Percentiles rank a stretch among this genome's conserved stretches.
phyloP scores from a whole-genome alignment of 805 yeast species.

The Ogataea minuta region DNA sequence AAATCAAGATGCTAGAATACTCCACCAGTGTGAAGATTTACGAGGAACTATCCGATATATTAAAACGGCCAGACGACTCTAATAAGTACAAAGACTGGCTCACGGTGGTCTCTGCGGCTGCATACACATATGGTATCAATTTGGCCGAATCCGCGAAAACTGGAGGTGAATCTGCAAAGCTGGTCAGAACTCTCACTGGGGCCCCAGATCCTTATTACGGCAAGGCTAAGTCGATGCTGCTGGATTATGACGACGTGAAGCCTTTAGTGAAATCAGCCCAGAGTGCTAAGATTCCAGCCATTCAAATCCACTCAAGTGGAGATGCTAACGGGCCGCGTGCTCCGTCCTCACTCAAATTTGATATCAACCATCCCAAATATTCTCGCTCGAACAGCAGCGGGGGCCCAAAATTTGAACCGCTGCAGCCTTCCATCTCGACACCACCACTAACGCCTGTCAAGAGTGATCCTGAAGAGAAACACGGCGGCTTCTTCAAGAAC shows the following conservation, averaged over 20 bases:
- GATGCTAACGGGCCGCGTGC: conserved; percentile 22
- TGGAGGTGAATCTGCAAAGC: conserved; percentile 38
- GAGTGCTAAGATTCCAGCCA: conserved; percentile 10
- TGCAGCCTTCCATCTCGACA: conserved; percentile 3
- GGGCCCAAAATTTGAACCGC: conserved; percentile 2
- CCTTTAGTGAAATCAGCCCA: conserved; percentile 6
- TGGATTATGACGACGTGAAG: conserved; percentile 16
- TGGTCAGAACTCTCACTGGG: conserved; percentile 43
- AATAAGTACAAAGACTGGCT: conserved; percentile 32
- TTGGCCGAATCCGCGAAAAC: conserved; percentile 37
- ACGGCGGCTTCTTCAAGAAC: conserved; percentile 20
- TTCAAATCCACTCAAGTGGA: conserved; percentile 13
- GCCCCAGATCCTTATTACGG: conserved; percentile 33
- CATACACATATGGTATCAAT: conserved; percentile 33
- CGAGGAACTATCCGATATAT: conserved; percentile 24
- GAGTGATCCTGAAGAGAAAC: conserved; percentile 12
- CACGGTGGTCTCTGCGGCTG: conserved; percentile 32
- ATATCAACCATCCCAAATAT: conserved; percentile 23
- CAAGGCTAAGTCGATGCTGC: conserved; percentile 32
- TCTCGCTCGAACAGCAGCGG: neutral
- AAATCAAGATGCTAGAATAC: conserved; percentile 24
- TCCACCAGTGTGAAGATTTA: conserved; percentile 28
- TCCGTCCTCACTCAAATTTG: conserved; percentile 23
- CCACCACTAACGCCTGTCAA: conserved; percentile 5
- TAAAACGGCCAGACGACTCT: conserved; percentile 23